Conservation (phyloP, 177 flowering plant species). For the Vitis hybrid region DNA sequence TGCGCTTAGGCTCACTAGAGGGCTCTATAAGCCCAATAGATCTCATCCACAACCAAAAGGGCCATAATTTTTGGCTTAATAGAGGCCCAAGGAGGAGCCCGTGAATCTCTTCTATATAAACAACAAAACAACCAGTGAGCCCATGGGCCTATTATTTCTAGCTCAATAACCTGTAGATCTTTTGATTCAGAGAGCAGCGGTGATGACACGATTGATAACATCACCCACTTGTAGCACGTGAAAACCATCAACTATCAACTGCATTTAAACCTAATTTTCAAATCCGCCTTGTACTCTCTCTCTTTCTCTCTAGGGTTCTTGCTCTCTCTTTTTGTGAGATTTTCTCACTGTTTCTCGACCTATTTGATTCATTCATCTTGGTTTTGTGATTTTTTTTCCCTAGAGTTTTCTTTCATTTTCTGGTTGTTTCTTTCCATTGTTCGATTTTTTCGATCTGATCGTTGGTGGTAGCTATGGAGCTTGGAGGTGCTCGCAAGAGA, state of each 20-base stretch:
- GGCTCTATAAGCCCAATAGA: no score
- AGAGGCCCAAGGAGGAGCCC: no score
- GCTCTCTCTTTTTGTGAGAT: not conserved
- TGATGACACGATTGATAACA: not conserved
- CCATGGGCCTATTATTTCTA: no score
- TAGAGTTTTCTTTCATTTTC: not conserved
- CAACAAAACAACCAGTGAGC: no score
- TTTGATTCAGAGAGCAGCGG: no score
- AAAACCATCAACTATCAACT: not conserved
- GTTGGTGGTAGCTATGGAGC: conserved; percentile 34
- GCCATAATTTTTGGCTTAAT: no score
- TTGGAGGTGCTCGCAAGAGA: conserved; percentile 54
- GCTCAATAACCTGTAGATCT: no score
- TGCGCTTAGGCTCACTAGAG: no score
- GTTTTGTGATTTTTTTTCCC: no score
- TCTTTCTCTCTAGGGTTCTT: not conserved
- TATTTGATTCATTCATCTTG: no score
- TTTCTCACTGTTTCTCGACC: not conserved
- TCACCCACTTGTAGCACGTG: not conserved
- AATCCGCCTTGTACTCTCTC: not conserved
- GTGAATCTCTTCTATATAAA: no score
- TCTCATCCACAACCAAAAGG: no score
- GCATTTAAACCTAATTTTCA: conserved; percentile 10
- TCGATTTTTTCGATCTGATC: conserved; percentile 1
- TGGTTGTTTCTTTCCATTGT: not conserved